phyloP scores from a whole-genome alignment of 2,329 filamentous ascomycete species.

The Dactylellina leptospora region DNA sequence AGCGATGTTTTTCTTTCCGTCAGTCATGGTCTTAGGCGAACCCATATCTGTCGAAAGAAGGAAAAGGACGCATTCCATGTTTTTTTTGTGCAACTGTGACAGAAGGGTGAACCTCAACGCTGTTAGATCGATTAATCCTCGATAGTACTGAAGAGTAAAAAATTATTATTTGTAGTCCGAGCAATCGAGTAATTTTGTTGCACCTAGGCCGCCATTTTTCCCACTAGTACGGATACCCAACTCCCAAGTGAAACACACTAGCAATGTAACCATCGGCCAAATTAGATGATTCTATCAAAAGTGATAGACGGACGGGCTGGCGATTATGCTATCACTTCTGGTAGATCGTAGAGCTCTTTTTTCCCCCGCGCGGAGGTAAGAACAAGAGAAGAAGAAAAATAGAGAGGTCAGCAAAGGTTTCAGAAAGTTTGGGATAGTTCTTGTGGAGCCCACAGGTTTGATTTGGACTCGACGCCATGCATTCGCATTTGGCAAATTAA shows the following conservation, averaged over 20 bases:
- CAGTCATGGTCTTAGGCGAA: neutral
- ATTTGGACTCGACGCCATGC: conserved; percentile 51
- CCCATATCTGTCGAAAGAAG: too few relatives aligned
- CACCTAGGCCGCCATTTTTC: conserved; percentile 42
- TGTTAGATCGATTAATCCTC: neutral
- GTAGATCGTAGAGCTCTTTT: conserved; percentile 41
- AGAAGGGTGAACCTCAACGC: neutral
- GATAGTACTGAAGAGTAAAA: conserved; percentile 10
- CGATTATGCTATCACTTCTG: conserved; percentile 30
- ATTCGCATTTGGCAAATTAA: conserved; percentile 44
- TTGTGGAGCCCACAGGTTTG: conserved; percentile 36
- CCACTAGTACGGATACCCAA: conserved; percentile 38
- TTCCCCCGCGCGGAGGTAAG: neutral
- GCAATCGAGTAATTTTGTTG: conserved; percentile 38
- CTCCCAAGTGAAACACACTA: conserved; percentile 51
- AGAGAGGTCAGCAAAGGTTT: conserved; percentile 39
- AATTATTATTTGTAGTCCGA: conserved; percentile 18
- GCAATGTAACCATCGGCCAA: conserved; percentile 47
- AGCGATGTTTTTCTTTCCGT: conserved; percentile 8
- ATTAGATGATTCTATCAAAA: conserved; percentile 24
- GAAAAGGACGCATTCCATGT: conserved; percentile 2
- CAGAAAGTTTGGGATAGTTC: conserved; percentile 32
- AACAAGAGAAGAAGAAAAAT: neutral
- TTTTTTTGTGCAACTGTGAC: conserved; percentile 30
- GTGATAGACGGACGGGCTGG: conserved; percentile 47